These are phyloP conservation scores for Santalum album DNA, from an alignment of 164 flowering plant genomes.

Conservation along the genomic window DNA sequence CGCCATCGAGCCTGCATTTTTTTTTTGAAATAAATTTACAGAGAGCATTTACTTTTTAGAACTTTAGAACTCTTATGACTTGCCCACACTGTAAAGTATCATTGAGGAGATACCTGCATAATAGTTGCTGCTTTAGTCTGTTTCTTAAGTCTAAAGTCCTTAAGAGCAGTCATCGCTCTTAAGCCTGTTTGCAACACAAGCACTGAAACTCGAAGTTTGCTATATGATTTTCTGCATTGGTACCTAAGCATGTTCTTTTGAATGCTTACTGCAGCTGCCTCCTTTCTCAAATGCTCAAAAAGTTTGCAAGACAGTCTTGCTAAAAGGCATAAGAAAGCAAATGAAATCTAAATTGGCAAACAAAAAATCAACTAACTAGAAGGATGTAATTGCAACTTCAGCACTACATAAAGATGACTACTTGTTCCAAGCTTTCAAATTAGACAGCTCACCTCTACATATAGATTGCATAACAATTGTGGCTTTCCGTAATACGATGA, in stretches of 20 bases:
- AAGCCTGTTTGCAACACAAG: slow-evolving; percentile 49
- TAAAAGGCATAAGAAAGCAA: slow-evolving; percentile 12
- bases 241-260: slow-evolving; percentile 42
- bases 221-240: slow-evolving; percentile 33
- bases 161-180: slow-evolving; percentile 59
- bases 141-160: slow-evolving; percentile 42
- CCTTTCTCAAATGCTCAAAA: slow-evolving; percentile 30
- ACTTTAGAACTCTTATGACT: too few species aligned
- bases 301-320: slow-evolving; percentile 53
- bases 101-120: slow-evolving; percentile 41
- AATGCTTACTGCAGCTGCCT: slow-evolving; percentile 54
- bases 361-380: too few species aligned
- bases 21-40: not conserved
- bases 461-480: slow-evolving; percentile 38
- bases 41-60: too few species aligned
- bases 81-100: not conserved
- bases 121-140: slow-evolving; percentile 46
- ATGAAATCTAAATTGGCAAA: not conserved
- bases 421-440: too few species aligned
- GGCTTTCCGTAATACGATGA: slow-evolving; percentile 41
- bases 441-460: slow-evolving; percentile 42
- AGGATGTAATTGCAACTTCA: too few species aligned
- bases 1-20: slow-evolving; percentile 56
- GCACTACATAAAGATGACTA: too few species aligned
- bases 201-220: slow-evolving; percentile 34